Evolutionary conservation across 257 asterid genomes (phyloP), one percentile per base, ranked within the genome.

Genomic region (Solanum chiquidenum): DNA sequence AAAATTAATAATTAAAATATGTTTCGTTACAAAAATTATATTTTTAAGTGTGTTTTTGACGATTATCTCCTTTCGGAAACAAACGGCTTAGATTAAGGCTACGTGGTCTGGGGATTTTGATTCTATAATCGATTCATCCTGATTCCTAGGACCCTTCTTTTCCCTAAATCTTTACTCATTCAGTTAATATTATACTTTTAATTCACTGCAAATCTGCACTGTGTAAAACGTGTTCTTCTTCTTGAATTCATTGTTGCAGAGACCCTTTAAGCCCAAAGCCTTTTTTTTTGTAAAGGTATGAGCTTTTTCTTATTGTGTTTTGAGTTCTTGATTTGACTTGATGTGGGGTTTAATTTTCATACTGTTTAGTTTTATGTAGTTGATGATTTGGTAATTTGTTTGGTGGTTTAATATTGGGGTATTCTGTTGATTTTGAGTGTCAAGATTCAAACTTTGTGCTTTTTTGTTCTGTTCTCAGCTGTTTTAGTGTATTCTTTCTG

Each of bases 71-170:
- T 0, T 1, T 20, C n/a, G 2, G 0, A 75, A 42, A 77, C 37
- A 79, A 4, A 79, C 3, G 64, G 38, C 31, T 7, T 14, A 79
- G 38, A 79, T 79, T 44, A 11, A 21, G 12, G 16, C 38, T 13
- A 79, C 38, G 38, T 44, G 20, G 35, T n/a, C 60, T 20, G 46
- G 3, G 34, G 58, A 5, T 55, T 42, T 40, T 29, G 84, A 77
- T 42, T 16, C 64, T 77, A 18, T 7, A 73, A 18, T 3, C 21
- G 4, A n/a, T 40, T 76, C 37, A 40, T 77, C 16, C 37, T 6
- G 84, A 77, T 77, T 77, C 84, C 84, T 77, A 42, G 84, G 84
- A 77, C 84, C 84, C 84, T n/a, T 34, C n/a, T 71, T 31, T 73
- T 12, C 31, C 18, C 29, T 9, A 73, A 73, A 73, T 34, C 46